These are phyloP conservation scores for Nelumbo lutea DNA, from an alignment of 164 flowering plant genomes.

Conservation along the genomic window DNA sequence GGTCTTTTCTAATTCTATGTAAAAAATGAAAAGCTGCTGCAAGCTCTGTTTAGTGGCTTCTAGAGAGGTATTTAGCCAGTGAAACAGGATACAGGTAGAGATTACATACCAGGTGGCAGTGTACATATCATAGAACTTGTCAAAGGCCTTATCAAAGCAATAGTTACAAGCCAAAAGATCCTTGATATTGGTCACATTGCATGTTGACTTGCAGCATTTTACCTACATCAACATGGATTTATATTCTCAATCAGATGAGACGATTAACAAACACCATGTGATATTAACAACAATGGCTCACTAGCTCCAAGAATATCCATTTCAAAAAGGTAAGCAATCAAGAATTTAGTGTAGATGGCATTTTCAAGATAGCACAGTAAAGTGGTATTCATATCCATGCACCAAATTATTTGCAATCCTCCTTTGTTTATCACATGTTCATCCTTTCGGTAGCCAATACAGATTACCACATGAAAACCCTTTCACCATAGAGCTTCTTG, in stretches of 20 bases:
- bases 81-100: not conserved
- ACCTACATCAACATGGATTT: conserved; percentile 38
- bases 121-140: conserved; percentile 84
- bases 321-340: too few species aligned
- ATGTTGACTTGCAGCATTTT: conserved; percentile 88
- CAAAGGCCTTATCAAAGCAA: conserved; percentile 84
- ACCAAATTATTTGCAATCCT: too few species aligned
- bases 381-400: too few species aligned
- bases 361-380: too few species aligned
- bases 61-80: not conserved
- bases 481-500: too few species aligned
- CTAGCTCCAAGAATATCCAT: too few species aligned
- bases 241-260: not conserved
- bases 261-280: not conserved
- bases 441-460: too few species aligned
- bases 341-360: too few species aligned
- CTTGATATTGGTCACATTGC: conserved; percentile 68
- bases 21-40: not conserved
- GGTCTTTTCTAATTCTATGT: too few species aligned
- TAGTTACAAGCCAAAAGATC: conserved; percentile 81
- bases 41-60: not conserved
- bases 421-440: too few species aligned
- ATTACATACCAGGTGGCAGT: conserved; percentile 75
- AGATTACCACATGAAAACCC: too few species aligned
- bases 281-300: not conserved